Percentiles rank a stretch among this genome's conserved stretches.
Conservation (phyloP, 2,329 filamentous ascomycete genomes). For the Fusarium napiforme region DNA sequence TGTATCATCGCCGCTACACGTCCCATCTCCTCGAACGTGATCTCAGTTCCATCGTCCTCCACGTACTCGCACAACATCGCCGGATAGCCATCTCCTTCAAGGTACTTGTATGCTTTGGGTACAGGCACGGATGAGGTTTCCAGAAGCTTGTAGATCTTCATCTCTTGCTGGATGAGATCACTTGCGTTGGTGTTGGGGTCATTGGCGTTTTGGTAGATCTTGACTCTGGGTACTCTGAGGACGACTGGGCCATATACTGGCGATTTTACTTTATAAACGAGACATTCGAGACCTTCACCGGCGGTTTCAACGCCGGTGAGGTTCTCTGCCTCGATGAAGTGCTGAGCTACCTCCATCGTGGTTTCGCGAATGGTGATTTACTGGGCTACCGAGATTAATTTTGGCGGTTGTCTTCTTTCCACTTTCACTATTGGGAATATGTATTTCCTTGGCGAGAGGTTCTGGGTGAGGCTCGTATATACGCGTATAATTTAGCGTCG, state of each 20-base stretch:
- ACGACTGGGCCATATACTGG: not conserved
- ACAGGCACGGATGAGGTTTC: not conserved
- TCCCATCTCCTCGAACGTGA: conserved; percentile 4
- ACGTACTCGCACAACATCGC: conserved; percentile 21
- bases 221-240: conserved; percentile 7
- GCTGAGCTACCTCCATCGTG: not conserved
- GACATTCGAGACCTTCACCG: conserved; percentile 14
- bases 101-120: not conserved
- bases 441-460: not conserved
- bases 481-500: not conserved
- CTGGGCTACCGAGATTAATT: not conserved
- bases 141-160: conserved; percentile 3
- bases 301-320: not conserved
- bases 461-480: not conserved
- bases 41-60: not conserved
- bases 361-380: fast-evolving
- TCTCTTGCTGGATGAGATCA: conserved; percentile 3
- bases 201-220: conserved; percentile 15
- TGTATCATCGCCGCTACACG: conserved; percentile 12
- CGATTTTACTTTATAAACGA: conserved; percentile 10
- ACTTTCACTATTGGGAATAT: fast-evolving
- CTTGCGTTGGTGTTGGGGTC: not conserved
- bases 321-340: not conserved
- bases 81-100: conserved; percentile 1
- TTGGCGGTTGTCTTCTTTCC: not conserved